These are phyloP conservation scores for Botryotinia globosa DNA, from an alignment of 2,329 filamentous ascomycete species.

Conservation along the genomic window DNA sequence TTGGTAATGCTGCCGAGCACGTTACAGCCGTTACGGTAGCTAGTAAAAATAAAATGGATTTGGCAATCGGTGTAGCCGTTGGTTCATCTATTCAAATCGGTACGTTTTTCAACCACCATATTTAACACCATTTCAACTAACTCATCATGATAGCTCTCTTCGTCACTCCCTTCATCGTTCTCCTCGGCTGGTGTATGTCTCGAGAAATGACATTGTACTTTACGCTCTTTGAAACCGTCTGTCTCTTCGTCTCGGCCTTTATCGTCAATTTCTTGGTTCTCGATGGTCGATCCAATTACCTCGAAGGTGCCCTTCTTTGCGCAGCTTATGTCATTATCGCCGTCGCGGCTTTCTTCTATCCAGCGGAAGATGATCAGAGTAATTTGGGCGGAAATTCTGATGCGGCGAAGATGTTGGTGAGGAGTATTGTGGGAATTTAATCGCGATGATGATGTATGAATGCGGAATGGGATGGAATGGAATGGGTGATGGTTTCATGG, in stretches of 20 bases:
- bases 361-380: slow-evolving; percentile 49
- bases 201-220: slow-evolving; percentile 79
- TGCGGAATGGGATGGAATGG: not conserved
- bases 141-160: slow-evolving; percentile 50
- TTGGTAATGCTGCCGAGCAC: slow-evolving; percentile 72
- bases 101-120: slow-evolving; percentile 23
- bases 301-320: slow-evolving; percentile 71
- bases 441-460: not conserved
- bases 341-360: slow-evolving; percentile 66
- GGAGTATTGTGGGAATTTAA: slow-evolving; percentile 22
- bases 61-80: slow-evolving; percentile 69
- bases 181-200: slow-evolving; percentile 67
- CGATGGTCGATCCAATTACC: slow-evolving; percentile 82
- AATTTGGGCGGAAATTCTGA: slow-evolving; percentile 37
- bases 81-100: slow-evolving; percentile 70
- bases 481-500: not conserved
- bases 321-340: slow-evolving; percentile 67
- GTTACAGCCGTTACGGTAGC: slow-evolving; percentile 69
- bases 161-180: slow-evolving; percentile 66
- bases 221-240: slow-evolving; percentile 84
- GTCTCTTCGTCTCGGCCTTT: slow-evolving; percentile 77
- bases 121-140: not conserved
- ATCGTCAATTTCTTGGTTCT: slow-evolving; percentile 87
- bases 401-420: slow-evolving; percentile 31
- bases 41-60: slow-evolving; percentile 73